These are phyloP conservation scores for Pilasporangium apinafurcum DNA, from an alignment of 352 stramenopile species.

Conservation along the genomic window DNA sequence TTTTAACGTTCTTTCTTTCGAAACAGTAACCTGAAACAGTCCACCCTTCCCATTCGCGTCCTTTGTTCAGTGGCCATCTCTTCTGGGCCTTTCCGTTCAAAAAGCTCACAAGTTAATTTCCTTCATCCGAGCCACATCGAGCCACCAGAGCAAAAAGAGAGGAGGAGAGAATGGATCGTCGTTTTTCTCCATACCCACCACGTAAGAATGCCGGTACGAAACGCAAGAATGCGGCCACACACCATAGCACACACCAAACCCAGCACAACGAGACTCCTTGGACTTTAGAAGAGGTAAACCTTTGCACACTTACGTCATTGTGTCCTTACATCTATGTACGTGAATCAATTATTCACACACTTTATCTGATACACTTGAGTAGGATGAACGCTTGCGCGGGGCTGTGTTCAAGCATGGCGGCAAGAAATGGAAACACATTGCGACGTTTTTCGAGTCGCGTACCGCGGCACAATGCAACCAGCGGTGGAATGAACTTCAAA, in stretches of 20 bases:
- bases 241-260: too few species aligned
- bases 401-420: constrained; percentile 66
- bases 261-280: constrained; percentile 2
- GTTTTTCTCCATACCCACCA: constrained; percentile 8
- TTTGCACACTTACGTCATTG: neutral
- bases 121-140: constrained; percentile 5
- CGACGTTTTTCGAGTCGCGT: constrained; percentile 36
- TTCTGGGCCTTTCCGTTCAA: constrained; percentile 6
- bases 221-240: too few species aligned
- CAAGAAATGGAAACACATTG: constrained; percentile 78
- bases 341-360: too few species aligned
- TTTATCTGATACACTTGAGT: neutral
- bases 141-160: too few species aligned
- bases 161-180: constrained; percentile 4
- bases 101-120: constrained; percentile 9
- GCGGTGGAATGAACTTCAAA: constrained; percentile 69
- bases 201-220: too few species aligned
- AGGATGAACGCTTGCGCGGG: constrained; percentile 66
- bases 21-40: too few species aligned
- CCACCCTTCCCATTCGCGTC: too few species aligned
- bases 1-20: too few species aligned
- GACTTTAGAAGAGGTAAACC: constrained; percentile 5
- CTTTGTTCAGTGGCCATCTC: too few species aligned
- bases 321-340: neutral
- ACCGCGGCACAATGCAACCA: constrained; percentile 48